Percentiles rank a stretch among this genome's conserved stretches.
phyloP scores from a whole-genome alignment of 1,284 basidiomycete species.

The Gomphus sp. region DNA sequence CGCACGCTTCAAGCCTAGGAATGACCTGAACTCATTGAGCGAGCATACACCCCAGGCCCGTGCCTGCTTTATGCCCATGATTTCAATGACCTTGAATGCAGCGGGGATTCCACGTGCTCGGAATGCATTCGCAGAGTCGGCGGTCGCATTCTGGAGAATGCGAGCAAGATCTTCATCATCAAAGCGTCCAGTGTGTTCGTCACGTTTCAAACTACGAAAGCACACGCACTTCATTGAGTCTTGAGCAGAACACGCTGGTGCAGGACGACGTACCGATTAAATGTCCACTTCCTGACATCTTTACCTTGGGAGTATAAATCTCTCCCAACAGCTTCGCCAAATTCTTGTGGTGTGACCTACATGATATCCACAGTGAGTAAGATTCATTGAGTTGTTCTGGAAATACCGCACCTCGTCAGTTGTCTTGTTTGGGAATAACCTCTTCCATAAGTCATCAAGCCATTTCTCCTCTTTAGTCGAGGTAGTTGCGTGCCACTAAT shows the following conservation, averaged over 20 bases:
- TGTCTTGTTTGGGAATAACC: conserved; percentile 1
- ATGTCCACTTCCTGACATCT: conserved; percentile 5
- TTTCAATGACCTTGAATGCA: conserved; percentile 34
- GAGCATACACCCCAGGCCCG: conserved; percentile 30
- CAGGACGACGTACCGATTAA: background rate
- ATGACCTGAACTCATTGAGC: conserved; percentile 53
- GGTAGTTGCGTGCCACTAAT: conserved; percentile 64
- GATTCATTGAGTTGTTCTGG: background rate
- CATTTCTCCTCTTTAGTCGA: conserved; percentile 63
- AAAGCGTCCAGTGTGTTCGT: conserved; percentile 20
- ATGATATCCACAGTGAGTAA: background rate
- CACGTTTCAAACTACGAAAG: background rate
- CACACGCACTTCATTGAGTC: background rate
- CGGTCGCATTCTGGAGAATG: conserved; percentile 33
- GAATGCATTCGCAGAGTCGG: conserved; percentile 34
- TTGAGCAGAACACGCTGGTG: background rate
- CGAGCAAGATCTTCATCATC: conserved; percentile 35
- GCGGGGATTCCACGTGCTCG: conserved; percentile 32
- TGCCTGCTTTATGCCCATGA: conserved; percentile 35
- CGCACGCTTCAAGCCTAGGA: conserved; percentile 34
- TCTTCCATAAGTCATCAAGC: conserved; percentile 28
- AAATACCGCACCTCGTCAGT: background rate
- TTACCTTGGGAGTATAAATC: background rate
- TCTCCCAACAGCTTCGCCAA: background rate
- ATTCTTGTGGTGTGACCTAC: conserved; percentile 1